phyloP scores from a whole-genome alignment of 257 asterid species.

The Handroanthus guayacan region DNA sequence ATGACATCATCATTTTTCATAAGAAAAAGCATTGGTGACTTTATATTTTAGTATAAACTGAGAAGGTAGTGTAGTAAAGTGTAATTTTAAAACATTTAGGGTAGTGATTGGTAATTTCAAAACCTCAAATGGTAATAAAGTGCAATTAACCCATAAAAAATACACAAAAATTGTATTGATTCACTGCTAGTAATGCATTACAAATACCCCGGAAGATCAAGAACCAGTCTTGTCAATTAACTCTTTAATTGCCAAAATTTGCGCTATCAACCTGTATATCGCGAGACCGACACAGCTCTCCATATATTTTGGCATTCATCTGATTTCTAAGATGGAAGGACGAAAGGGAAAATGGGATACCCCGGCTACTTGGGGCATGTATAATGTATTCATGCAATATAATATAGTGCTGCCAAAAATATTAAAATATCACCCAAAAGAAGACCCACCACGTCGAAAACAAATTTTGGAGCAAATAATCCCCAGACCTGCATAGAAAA shows the following conservation, averaged over 20 bases:
- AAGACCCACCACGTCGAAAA: constrained; percentile 88
- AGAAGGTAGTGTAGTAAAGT: too few relatives aligned
- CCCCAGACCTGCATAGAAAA: constrained; percentile 88
- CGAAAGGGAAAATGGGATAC: too few relatives aligned
- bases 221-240: background rate
- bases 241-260: background rate
- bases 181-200: background rate
- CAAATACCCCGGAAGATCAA: background rate
- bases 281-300: background rate
- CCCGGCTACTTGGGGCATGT: constrained; percentile 12
- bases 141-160: background rate
- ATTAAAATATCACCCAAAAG: constrained; percentile 67
- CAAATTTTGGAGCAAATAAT: constrained; percentile 94
- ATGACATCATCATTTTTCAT: too few relatives aligned
- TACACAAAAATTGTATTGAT: background rate
- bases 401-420: constrained; percentile 78
- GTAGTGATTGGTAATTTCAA: too few relatives aligned
- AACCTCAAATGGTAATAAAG: background rate
- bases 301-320: constrained; percentile 8
- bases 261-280: background rate
- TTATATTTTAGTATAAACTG: too few relatives aligned
- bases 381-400: constrained; percentile 40
- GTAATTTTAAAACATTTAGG: too few relatives aligned
- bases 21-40: too few relatives aligned
- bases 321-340: background rate